Evolutionary conservation across 106 monocot species (phyloP), one percentile per base, ranked within the genome.

Genomic region (Chionographis japonica): DNA sequence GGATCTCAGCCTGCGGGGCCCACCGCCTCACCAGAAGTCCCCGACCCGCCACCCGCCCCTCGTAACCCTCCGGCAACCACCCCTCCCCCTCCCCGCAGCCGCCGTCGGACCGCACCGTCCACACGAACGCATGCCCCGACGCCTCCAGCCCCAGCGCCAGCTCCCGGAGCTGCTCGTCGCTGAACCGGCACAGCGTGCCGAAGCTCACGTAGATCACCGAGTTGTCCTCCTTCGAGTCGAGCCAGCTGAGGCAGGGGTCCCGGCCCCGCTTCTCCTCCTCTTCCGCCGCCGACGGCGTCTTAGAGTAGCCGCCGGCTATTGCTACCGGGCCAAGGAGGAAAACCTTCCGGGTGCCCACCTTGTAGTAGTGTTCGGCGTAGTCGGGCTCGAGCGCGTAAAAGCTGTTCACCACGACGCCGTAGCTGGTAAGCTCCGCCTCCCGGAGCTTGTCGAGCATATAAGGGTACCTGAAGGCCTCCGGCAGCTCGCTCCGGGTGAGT

Each of bases 201-300:
- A 72, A 72, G 62, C 53, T 54, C 4, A 72, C 53, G 62, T 62
- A 72, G 37, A 72, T 50, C 38, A 72, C 72, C 37, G 72, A 72
- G 53, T 10, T 39, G 18, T 13, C 10, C 9, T 50, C 39, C 72
- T 52, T 61, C 4, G 12, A 14, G 72, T 72, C 72, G 52, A 72
- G 72, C 72, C 72, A 72, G 2, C 11, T 16, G 17, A 62, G 14
- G 40, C 50, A 60, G 12, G 39, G 13, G 14, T 61, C 61, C 4
- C 61, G 61, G 13, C 17, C 58, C 14, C 3, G 58, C 2, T 58
- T 40, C 17, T 41, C 68, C 10, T 68, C 9, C 40, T 2, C 14
- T 15, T 14, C 54, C 13, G 15, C 15, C 54, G 4, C 3, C 0
- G 4, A 4, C 2, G 4, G 46, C 46, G 0, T 0, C 9, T 6